Percentiles rank a stretch among this genome's conserved stretches.
Conservation (phyloP, 768 basidiomycete genomes). For the Mrakia frigida region DNA sequence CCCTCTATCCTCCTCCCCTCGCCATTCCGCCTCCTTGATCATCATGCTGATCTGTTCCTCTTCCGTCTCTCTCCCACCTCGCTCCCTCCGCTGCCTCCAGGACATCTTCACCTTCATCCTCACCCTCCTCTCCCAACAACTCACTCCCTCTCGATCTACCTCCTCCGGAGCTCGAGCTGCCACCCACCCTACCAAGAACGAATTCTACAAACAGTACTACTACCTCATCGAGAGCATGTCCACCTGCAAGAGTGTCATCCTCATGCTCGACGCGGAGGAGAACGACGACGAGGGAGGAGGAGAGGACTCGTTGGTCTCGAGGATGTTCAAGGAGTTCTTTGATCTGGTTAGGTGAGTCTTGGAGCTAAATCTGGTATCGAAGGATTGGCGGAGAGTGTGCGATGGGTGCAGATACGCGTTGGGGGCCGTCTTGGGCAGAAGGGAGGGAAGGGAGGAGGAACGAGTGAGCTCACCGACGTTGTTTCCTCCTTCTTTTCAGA, state of each 20-base stretch:
- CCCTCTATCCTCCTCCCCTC: conserved; percentile 11
- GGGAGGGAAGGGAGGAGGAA: neutral
- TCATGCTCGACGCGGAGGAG: conserved; percentile 84
- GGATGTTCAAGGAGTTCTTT: conserved; percentile 76
- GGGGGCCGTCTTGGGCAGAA: neutral
- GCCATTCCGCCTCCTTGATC: no score
- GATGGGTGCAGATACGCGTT: neutral
- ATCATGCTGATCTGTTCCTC: neutral
- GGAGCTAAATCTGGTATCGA: neutral
- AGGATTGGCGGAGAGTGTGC: neutral
- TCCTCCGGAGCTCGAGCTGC: neutral
- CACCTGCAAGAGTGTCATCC: conserved; percentile 87
- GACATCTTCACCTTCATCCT: conserved; percentile 98
- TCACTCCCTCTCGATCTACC: conserved; percentile 16
- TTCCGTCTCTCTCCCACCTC: neutral
- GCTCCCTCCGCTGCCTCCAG: conserved; percentile 43
- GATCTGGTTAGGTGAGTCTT: conserved; percentile 57
- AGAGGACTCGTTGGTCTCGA: conserved; percentile 16
- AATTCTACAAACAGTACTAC: conserved; percentile 85
- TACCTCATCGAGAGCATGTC: conserved; percentile 90
- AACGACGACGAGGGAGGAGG: conserved; percentile 71
- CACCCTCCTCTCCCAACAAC: conserved; percentile 61
- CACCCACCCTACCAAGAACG: conserved; percentile 26
- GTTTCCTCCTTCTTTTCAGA: neutral
- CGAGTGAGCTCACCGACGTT: neutral